These are phyloP conservation scores for Arctostaphylos glauca DNA, from an alignment of 148 eudicot genomes.

Conservation along the genomic window DNA sequence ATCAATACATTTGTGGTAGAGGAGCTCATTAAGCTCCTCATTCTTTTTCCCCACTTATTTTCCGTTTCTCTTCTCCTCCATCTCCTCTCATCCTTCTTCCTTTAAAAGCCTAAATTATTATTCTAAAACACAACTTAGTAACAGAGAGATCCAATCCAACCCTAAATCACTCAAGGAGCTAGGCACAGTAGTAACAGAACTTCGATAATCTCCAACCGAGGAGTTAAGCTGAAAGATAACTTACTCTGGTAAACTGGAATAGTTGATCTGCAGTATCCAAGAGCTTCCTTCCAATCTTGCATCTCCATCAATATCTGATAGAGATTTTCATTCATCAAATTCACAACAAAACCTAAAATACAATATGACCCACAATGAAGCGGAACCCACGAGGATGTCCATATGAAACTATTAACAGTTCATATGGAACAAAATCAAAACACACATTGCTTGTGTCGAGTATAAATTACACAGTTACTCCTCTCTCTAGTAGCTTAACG, in stretches of 20 bases:
- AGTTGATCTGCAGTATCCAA: slow-evolving; percentile 65
- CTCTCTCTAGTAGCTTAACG: background rate
- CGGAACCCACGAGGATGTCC: background rate
- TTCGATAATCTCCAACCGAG: background rate
- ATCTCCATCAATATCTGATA: slow-evolving; percentile 79
- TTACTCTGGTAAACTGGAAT: slow-evolving; percentile 82
- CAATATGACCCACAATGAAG: background rate
- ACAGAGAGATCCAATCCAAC: background rate
- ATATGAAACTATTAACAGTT: background rate
- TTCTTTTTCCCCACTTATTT: background rate
- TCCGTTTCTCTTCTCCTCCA: too few relatives aligned
- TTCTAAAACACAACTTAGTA: background rate
- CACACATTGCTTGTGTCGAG: background rate
- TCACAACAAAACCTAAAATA: slow-evolving; percentile 1
- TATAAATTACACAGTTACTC: background rate
- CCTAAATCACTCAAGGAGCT: background rate
- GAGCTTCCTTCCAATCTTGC: slow-evolving; percentile 69
- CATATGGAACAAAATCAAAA: background rate
- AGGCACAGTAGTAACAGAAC: background rate
- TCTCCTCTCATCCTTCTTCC: too few relatives aligned
- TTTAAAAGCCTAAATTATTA: too few relatives aligned
- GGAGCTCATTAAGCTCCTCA: background rate
- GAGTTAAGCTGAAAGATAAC: slow-evolving; percentile 11
- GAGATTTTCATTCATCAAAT: slow-evolving; percentile 7
- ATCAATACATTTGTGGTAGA: too few relatives aligned